Percentiles rank a stretch among this genome's conserved stretches.
These are phyloP conservation scores for Vachellia pachyceras DNA, from an alignment of 306 rosid genomes.

Conservation along the genomic window DNA sequence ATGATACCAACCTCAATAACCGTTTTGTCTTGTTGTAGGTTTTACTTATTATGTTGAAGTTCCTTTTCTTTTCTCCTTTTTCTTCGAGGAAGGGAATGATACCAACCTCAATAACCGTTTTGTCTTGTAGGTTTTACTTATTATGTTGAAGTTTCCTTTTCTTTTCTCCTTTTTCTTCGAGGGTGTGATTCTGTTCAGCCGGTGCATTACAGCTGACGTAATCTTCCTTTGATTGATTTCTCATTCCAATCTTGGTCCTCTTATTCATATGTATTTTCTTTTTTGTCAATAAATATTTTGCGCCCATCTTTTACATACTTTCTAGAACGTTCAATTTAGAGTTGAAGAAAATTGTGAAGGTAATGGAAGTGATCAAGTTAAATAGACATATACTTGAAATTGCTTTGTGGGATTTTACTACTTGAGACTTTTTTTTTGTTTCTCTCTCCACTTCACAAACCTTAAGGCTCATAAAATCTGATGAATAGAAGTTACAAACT, in stretches of 20 bases:
- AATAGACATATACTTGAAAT: not conserved
- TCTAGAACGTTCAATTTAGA: not conserved
- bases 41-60: not conserved
- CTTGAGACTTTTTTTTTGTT: not conserved
- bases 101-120: not conserved
- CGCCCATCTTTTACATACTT: not conserved
- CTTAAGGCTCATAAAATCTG: not conserved
- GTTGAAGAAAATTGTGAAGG: not conserved
- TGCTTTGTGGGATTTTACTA: not conserved
- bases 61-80: conserved; percentile 1
- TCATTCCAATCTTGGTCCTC: not conserved
- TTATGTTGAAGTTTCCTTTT: not conserved
- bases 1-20: not conserved
- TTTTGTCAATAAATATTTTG: not conserved
- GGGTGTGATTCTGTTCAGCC: not conserved
- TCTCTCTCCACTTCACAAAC: not conserved
- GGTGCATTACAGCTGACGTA: not conserved
- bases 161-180: not conserved
- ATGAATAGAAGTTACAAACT: not conserved
- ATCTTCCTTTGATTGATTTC: not conserved
- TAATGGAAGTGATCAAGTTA: not conserved
- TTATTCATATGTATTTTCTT: not conserved
- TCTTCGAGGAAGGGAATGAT: not conserved
- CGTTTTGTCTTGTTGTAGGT: not conserved
- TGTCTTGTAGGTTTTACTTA: not conserved